A percentile compares a stretch with the other conserved stretches of the same genome.
phyloP scores from a whole-genome alignment of 2,329 filamentous ascomycete species.

The Bertia moriformis region DNA sequence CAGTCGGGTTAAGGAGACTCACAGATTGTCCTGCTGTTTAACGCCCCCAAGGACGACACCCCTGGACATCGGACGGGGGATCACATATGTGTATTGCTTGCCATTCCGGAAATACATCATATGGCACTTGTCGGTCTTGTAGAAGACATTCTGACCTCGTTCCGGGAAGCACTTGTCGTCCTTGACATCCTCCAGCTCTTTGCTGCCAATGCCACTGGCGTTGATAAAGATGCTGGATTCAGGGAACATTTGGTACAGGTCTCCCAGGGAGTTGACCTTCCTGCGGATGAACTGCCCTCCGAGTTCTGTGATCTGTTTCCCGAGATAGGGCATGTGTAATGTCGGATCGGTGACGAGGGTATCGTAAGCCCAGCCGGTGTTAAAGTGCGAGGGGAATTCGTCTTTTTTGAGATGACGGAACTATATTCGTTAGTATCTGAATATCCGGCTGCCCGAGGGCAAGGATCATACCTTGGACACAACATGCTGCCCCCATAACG shows the following conservation, averaged over 20 bases:
- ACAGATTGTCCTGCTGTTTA: constrained; percentile 2
- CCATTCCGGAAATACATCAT: constrained; percentile 18
- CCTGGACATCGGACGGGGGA: background rate
- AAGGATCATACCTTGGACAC: constrained; percentile 10
- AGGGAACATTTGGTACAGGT: constrained; percentile 17
- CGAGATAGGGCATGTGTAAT: constrained; percentile 17
- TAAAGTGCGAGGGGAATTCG: constrained; percentile 17
- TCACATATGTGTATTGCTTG: constrained; percentile 4
- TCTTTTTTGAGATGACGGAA: constrained; percentile 14
- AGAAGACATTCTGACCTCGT: constrained; percentile 20
- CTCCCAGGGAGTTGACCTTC: constrained; percentile 14
- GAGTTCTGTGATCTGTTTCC: constrained; percentile 11
- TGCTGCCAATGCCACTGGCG: constrained; percentile 19
- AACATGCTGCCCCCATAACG: constrained; percentile 17
- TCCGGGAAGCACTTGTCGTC: constrained; percentile 18
- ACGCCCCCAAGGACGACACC: constrained; percentile 2
- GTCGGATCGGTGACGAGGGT: constrained; percentile 20
- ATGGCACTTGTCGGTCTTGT: constrained; percentile 12
- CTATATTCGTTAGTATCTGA: constrained; percentile 6
- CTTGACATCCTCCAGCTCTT: constrained; percentile 14
- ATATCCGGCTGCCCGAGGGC: background rate
- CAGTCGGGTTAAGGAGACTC: background rate
- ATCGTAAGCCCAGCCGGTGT: constrained; percentile 17
- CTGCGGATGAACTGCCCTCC: constrained; percentile 17
- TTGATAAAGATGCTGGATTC: constrained; percentile 19